Evolutionary conservation across 345 rosid genomes (phyloP).

Genomic region (Toxicodendron radicans): DNA sequence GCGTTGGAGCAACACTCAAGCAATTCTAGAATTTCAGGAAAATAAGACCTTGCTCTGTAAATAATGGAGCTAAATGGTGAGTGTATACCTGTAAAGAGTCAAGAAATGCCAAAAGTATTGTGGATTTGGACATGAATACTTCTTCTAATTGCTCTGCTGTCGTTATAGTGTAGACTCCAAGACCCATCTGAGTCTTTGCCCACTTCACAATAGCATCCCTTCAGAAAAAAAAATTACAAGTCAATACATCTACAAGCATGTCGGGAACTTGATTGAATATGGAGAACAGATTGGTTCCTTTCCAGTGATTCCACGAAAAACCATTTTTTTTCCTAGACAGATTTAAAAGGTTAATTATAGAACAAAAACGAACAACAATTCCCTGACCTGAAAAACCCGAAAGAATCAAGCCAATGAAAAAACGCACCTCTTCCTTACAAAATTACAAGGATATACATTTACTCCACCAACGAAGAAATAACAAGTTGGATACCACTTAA

Average conservation of each 20-base stretch:
- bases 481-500: no score
- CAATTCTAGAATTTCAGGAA: neutral
- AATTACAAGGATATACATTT: no score
- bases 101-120: conserved; percentile 10
- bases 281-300: no score
- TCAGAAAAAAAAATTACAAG: no score
- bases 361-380: neutral
- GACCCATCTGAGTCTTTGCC: neutral
- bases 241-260: no score
- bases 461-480: no score
- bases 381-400: no score
- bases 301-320: no score
- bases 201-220: no score
- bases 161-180: neutral
- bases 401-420: neutral
- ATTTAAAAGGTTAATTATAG: neutral
- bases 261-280: no score
- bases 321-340: neutral
- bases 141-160: neutral
- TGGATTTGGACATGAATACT: neutral
- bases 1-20: neutral
- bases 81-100: conserved; percentile 7
- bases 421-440: conserved; percentile 17
- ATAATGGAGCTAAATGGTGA: neutral
- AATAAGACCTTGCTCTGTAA: neutral